Evolutionary conservation across 176 grass and related monocot genomes (phyloP), one percentile per base, ranked within the genome.

Genomic region (Guadua angustifolia): DNA sequence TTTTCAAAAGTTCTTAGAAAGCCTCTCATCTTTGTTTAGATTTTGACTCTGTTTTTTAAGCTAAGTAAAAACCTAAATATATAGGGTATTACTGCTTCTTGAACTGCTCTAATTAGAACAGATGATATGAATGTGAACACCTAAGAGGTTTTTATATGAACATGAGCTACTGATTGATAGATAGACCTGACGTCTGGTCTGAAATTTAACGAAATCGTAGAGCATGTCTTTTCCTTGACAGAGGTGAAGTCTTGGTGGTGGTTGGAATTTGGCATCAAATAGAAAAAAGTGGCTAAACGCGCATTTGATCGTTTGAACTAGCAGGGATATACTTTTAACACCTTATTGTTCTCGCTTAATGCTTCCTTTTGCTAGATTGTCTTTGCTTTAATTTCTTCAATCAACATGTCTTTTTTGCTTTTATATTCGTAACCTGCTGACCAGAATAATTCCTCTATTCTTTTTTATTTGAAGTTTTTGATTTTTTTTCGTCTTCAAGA

Each of bases 121-220:
- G 32, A 35, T 12, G 17, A 16, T 8, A 9, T 9, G 33, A 33
- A 40, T 73, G 77, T 79, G 56, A 63, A 79, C 14, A 33, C 29
- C 53, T 42, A 78, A 69, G 49, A 21, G 26, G 53, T 18, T 71
- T 35, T 10, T 58, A 22, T 71, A 26, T 26, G 58, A 26, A 26
- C 15, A 49, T 29, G 15, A 25, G 18, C 46, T 1, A n/a, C 7
- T 64, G n/a, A 25, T 79, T 4, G 24, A 43, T 17, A 1, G 33
- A 65, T 62, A 32, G 4, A 35, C 6, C 46, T 79, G 75, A 65
- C 76, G 42, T 79, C 52, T 61, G 7, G 39, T 66, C 33, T 85
- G 40, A 14, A 38, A 85, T 36, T 63, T 26, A 26, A 49, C 39
- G 7, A 43, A 68, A 39, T 60, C 5, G 21, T 60, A 35, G 15